Evolutionary conservation across 306 rosid genomes (phyloP), one percentile per base, ranked within the genome.

Genomic region (Abrus precatorius): DNA sequence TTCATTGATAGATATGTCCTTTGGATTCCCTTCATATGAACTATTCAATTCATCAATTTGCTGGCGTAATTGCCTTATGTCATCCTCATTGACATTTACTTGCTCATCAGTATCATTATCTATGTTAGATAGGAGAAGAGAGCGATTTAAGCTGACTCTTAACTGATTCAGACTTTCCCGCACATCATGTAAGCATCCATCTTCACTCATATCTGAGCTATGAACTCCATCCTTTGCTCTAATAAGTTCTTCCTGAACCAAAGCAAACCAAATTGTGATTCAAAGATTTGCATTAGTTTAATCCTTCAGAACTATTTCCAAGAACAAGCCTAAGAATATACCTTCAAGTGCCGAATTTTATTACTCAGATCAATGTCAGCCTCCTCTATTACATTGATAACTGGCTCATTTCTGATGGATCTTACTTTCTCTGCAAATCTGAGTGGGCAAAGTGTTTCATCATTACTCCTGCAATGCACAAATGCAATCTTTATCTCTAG

Each of bases 291-390:
- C 69, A 20, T 75, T 68, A 56, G 45, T 34, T 40, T 67, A 55
- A 85, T 73, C 36, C 33, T 79, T 79, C 40, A 69, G 75, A 70
- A 48, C 77, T 55, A 55, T 76, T 59, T 76, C 73, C 66, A 44
- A 29, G 71, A 38, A 77, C 12, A 63, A 41, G 71, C 40, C 47
- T 27, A 6, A 48, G 52, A 47, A 72, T 61, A 14, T 90, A 95
- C 99, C 99, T 96, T 93, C 84, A 96, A 50, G 85, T 88, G 92
- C 53, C 93, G 93, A 75, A 96, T 92, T 81, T 86, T 93, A 84
- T 91, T 97, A 62, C 97, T 91, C 80, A 93, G 83, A 83, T 85
- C 91, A 36, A 89, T 83, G 14, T 90, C 97, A 49, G 88, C 88
- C 84, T 92, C 98, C 65, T 92, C 89, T 40, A 90, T 87, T 86